phyloP scores from a whole-genome alignment of 345 rosid genomes.

The Camelina sativa region DNA sequence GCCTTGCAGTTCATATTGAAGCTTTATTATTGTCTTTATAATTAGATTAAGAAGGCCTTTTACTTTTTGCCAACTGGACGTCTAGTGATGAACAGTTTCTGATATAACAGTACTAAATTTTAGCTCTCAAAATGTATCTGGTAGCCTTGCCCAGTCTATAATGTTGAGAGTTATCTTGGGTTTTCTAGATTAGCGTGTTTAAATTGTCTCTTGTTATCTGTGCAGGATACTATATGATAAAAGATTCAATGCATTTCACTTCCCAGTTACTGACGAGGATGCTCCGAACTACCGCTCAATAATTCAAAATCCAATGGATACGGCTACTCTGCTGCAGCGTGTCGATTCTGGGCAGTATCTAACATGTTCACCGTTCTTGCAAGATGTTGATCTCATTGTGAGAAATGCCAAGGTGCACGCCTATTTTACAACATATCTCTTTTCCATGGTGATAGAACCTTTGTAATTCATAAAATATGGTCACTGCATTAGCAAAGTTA shows the following conservation, averaged over 20 bases:
- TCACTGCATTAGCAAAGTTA: conserved; percentile 1
- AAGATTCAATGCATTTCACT: conserved; percentile 90
- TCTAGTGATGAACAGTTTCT: neutral
- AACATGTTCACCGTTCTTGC: conserved; percentile 81
- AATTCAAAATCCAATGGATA: conserved; percentile 95
- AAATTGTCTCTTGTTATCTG: neutral
- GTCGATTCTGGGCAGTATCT: conserved; percentile 90
- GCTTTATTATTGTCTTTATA: neutral
- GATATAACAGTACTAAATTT: neutral
- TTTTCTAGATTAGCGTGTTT: neutral
- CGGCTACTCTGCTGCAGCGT: conserved; percentile 85
- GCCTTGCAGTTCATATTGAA: conserved; percentile 3
- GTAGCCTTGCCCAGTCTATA: conserved; percentile 11
- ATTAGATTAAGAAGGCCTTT: neutral
- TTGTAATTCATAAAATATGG: neutral
- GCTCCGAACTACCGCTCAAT: conserved; percentile 91
- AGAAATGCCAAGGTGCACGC: conserved; percentile 78
- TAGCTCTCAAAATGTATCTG: neutral
- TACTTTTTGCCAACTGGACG: neutral
- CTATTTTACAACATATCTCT: conserved; percentile 5
- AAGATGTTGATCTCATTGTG: conserved; percentile 90
- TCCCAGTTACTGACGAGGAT: conserved; percentile 93
- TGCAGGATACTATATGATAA: conserved; percentile 88
- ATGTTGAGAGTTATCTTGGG: conserved; percentile 6
- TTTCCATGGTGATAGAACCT: conserved; percentile 14